Evolutionary conservation across 2,329 filamentous ascomycete species (phyloP).

Genomic region (Septoria linicola): DNA sequence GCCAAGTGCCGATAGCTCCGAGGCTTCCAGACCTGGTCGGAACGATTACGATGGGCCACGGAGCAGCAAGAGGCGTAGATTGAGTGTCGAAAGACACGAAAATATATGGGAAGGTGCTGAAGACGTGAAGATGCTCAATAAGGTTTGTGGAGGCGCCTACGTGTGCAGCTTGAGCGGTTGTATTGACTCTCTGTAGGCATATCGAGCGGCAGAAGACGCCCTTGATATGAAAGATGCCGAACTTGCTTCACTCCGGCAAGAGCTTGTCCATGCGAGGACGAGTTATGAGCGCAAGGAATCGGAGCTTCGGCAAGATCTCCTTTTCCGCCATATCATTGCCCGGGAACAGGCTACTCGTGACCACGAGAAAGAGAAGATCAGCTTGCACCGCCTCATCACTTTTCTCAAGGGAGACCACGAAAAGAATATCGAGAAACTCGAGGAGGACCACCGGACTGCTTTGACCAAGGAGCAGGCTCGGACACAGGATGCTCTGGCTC

Average conservation of each 20-base stretch:
- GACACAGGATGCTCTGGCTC: neutral
- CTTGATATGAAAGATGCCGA: constrained; percentile 2
- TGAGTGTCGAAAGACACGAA: neutral
- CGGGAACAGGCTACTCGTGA: constrained; percentile 3
- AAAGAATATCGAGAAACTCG: constrained; percentile 3
- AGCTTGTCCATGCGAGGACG: neutral
- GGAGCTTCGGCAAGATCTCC: constrained; percentile 14
- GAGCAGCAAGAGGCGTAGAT: constrained; percentile 3
- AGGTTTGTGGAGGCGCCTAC: neutral
- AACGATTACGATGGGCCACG: neutral
- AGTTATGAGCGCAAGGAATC: constrained; percentile 1
- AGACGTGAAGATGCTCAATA: constrained; percentile 7
- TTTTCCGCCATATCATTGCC: constrained; percentile 11
- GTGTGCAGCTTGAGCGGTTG: neutral
- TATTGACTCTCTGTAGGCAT: constrained; percentile 3
- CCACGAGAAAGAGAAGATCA: constrained; percentile 8
- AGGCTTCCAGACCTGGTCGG: neutral
- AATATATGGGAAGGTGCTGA: constrained; percentile 2
- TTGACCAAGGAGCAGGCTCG: constrained; percentile 6
- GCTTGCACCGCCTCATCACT: constrained; percentile 4
- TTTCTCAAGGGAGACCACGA: constrained; percentile 10
- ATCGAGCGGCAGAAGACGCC: constrained; percentile 3
- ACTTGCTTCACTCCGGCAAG: constrained; percentile 4
- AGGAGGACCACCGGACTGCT: constrained; percentile 5
- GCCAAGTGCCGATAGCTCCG: neutral